Conservation (phyloP, 768 basidiomycete species). For the Hygrophorus pudorinus region DNA sequence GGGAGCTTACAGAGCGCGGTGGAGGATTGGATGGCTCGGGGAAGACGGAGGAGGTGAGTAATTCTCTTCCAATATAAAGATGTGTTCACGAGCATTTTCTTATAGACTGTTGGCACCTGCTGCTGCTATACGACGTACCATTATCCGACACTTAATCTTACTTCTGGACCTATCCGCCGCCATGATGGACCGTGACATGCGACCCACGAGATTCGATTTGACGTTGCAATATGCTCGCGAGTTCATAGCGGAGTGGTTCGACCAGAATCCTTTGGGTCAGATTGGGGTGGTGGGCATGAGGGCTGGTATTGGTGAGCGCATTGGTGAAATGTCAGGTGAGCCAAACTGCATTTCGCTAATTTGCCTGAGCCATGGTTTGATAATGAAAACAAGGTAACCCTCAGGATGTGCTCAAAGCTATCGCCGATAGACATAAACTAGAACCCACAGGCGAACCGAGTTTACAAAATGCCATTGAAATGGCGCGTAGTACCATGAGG, state of each 20-base stretch:
- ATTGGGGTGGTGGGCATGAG: constrained; percentile 93
- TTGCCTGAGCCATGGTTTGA: constrained; percentile 5
- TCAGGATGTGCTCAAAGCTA: constrained; percentile 84
- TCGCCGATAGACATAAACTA: constrained; percentile 79
- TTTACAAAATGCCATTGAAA: constrained; percentile 94
- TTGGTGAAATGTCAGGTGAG: constrained; percentile 89
- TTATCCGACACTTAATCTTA: constrained; percentile 91
- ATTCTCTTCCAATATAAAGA: constrained; percentile 3
- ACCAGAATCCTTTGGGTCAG: constrained; percentile 97
- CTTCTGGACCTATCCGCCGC: constrained; percentile 85
- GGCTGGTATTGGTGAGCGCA: constrained; percentile 80
- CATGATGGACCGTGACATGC: constrained; percentile 95
- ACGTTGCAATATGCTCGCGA: constrained; percentile 84
- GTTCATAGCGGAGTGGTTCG: constrained; percentile 96
- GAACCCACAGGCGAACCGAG: constrained; percentile 91
- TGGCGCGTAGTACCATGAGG: constrained; percentile 93
- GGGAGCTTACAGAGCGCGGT: constrained; percentile 89
- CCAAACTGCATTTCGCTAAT: not conserved
- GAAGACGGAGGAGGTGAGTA: constrained; percentile 69
- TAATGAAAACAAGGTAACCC: constrained; percentile 65
- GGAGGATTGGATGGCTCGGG: constrained; percentile 79
- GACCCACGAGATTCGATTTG: constrained; percentile 88
- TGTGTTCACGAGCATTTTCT: constrained; percentile 1
- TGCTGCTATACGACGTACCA: constrained; percentile 82
- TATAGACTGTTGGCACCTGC: constrained; percentile 70